phyloP scores from a whole-genome alignment of 305 asterid genomes.

The Ilex paraguariensis region DNA sequence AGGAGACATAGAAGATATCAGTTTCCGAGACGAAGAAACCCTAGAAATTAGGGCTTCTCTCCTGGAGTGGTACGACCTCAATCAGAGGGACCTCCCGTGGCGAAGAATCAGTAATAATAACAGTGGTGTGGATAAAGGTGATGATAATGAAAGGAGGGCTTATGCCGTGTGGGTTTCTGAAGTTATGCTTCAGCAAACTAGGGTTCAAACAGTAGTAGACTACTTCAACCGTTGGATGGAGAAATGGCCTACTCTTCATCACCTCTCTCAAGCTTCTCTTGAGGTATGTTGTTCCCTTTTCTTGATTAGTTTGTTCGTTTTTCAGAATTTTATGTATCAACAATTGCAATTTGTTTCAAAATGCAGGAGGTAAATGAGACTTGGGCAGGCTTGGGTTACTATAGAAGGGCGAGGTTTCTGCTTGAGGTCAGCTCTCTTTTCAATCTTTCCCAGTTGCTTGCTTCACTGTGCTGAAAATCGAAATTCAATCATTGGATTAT shows the following conservation, averaged over 20 bases:
- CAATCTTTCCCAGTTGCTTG: too few species aligned
- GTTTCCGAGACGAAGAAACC: conserved; percentile 48
- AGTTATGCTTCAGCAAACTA: conserved; percentile 98
- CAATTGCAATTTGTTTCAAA: conserved; percentile 6
- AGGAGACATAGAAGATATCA: conserved; percentile 72
- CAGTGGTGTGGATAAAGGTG: conserved; percentile 15
- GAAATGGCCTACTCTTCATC: conserved; percentile 90
- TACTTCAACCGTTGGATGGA: conserved; percentile 91
- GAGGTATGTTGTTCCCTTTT: conserved; percentile 37
- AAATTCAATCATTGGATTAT: neutral
- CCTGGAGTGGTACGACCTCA: conserved; percentile 70
- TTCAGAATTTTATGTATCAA: neutral
- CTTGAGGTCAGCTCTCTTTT: conserved; percentile 53
- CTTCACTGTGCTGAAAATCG: neutral
- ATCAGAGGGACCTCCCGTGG: conserved; percentile 93
- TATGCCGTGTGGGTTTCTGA: conserved; percentile 99
- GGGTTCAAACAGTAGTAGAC: conserved; percentile 88
- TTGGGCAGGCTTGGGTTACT: conserved; percentile 99
- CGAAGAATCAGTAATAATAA: conserved; percentile 47
- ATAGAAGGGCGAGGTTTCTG: conserved; percentile 82
- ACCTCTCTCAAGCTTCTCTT: conserved; percentile 78
- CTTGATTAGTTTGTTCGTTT: neutral
- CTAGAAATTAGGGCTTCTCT: conserved; percentile 64
- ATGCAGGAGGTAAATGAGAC: conserved; percentile 95
- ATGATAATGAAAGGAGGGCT: conserved; percentile 52